Conservation (phyloP, 164 flowering plant species). For the Vitis rupestris region DNA sequence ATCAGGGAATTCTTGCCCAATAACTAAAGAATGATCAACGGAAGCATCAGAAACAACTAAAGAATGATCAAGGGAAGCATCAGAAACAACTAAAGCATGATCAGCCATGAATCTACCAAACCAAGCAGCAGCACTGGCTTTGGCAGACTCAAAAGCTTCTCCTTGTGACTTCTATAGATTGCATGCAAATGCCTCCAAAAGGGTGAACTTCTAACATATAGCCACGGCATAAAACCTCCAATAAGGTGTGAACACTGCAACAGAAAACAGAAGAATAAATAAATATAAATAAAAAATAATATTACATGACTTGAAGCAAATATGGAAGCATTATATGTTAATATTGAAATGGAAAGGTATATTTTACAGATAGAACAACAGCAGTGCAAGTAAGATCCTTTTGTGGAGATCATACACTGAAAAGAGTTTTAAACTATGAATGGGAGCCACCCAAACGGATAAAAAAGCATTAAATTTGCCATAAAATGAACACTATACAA, state of each 20-base stretch:
- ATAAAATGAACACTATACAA: too few species aligned
- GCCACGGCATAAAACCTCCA: slow-evolving; percentile 10
- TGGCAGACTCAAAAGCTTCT: slow-evolving; percentile 15
- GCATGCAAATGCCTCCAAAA: neutral
- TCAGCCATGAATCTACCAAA: slow-evolving; percentile 33
- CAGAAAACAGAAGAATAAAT: neutral
- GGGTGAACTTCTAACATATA: neutral
- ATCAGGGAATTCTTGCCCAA: slow-evolving; percentile 91
- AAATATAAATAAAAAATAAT: neutral
- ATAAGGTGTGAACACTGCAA: slow-evolving; percentile 4
- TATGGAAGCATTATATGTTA: too few species aligned
- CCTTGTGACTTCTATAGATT: slow-evolving; percentile 5
- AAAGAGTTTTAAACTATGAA: too few species aligned
- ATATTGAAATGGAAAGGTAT: too few species aligned
- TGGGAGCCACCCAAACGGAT: too few species aligned
- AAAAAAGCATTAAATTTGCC: too few species aligned
- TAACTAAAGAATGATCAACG: slow-evolving; percentile 44
- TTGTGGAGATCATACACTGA: neutral
- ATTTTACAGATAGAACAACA: slow-evolving; percentile 1
- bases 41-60: slow-evolving; percentile 9
- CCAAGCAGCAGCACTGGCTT: slow-evolving; percentile 6
- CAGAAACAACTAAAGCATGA: slow-evolving; percentile 24
- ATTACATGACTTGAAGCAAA: neutral
- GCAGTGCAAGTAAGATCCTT: neutral
- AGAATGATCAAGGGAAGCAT: slow-evolving; percentile 15